Percentiles rank a stretch among this genome's conserved stretches.
phyloP scores from a whole-genome alignment of 169 alveolate species.

The Eimeria necatrix region DNA sequence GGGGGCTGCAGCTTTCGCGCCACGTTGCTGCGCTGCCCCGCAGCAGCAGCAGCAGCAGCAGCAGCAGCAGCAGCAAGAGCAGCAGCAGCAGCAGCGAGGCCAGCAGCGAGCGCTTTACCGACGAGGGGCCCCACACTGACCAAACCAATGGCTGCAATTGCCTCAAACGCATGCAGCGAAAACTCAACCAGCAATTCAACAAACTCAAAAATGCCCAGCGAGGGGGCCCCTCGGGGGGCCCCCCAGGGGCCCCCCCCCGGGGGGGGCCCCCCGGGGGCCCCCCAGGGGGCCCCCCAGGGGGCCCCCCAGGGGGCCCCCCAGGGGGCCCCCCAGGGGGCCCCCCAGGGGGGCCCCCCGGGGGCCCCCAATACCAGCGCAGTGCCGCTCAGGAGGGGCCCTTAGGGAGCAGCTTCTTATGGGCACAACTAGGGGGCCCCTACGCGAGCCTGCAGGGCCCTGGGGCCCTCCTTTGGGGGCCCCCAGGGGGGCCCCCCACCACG shows the following conservation, averaged over 20 bases:
- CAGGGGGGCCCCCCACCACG: constrained; percentile 8
- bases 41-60: too few species aligned
- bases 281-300: too few species aligned
- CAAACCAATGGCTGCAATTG: background rate
- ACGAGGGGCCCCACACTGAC: background rate
- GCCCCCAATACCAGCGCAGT: background rate
- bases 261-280: background rate
- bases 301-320: too few species aligned
- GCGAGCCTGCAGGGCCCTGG: too few species aligned
- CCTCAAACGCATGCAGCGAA: background rate
- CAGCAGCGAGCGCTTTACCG: too few species aligned
- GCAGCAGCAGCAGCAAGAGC: too few species aligned
- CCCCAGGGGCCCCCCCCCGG: background rate
- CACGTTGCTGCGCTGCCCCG: too few species aligned
- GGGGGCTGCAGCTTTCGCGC: constrained; percentile 8
- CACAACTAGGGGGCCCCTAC: too few species aligned
- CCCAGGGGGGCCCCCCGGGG: background rate
- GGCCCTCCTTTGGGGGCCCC: too few species aligned
- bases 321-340: too few species aligned
- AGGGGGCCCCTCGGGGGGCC: background rate
- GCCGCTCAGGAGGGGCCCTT: background rate
- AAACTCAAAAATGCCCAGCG: background rate
- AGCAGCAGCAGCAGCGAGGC: too few species aligned
- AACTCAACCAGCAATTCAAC: background rate
- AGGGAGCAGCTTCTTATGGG: too few species aligned